phyloP scores from a whole-genome alignment of 345 rosid species.

The Lepidium aucheri region DNA sequence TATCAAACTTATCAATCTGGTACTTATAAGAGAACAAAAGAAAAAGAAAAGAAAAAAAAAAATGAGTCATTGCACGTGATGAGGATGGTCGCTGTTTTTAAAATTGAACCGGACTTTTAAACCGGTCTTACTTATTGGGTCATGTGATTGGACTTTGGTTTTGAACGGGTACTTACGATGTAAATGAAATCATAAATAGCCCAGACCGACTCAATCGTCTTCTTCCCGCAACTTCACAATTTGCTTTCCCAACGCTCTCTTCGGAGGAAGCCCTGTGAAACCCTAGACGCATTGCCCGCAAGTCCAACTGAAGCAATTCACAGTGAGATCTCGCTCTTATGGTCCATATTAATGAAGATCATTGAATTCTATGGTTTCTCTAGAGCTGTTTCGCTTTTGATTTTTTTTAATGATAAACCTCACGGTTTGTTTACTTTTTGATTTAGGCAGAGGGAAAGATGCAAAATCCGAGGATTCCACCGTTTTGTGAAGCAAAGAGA shows the following conservation, averaged over 20 bases:
- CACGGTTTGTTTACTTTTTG: neutral
- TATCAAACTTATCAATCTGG: too few species aligned
- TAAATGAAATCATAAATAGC: neutral
- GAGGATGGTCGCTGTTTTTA: neutral
- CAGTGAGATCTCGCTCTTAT: neutral
- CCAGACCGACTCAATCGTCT: neutral
- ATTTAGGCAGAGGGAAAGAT: slow-evolving; percentile 19
- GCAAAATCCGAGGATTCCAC: slow-evolving; percentile 50
- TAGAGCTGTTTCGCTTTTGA: neutral
- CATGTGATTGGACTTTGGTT: neutral
- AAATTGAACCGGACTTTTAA: neutral
- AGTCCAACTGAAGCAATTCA: neutral
- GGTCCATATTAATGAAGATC: neutral
- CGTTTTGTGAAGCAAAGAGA: slow-evolving; percentile 35
- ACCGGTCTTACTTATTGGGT: neutral
- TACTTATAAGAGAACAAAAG: too few species aligned
- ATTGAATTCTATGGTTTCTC: neutral
- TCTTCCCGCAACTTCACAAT: slow-evolving; percentile 17
- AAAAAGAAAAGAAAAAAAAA: too few species aligned
- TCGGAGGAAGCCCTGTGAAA: neutral
- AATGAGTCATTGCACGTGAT: neutral
- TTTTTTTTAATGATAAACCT: neutral
- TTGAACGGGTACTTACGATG: neutral
- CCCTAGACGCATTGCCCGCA: slow-evolving; percentile 17
- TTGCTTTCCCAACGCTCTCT: slow-evolving; percentile 10